These are phyloP conservation scores for Lonicera japonica DNA, from an alignment of 129 eudicot genomes.

Conservation along the genomic window DNA sequence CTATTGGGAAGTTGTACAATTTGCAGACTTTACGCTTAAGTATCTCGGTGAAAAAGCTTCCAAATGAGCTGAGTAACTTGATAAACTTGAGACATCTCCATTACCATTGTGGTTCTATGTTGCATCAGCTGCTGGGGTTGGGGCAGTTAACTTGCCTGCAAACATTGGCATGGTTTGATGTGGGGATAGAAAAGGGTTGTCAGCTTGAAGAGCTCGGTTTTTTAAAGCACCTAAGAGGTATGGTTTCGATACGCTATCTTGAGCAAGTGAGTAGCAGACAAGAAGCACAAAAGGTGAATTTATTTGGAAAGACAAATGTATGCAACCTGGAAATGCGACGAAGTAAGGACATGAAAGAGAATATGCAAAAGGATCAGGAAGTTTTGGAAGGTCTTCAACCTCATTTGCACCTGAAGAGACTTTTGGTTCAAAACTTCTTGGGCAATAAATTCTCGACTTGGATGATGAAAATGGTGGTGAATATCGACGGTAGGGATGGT, in stretches of 20 bases:
- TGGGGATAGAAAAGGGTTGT: slow-evolving; percentile 14
- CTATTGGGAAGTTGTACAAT: slow-evolving; percentile 20
- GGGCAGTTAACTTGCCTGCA: too few relatives aligned
- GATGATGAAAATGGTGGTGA: too few relatives aligned
- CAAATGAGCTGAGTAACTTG: not conserved
- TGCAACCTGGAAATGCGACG: not conserved
- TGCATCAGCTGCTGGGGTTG: too few relatives aligned
- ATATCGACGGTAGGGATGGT: too few relatives aligned
- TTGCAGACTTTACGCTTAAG: slow-evolving; percentile 11
- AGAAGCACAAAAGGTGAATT: slow-evolving; percentile 17
- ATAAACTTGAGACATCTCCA: too few relatives aligned
- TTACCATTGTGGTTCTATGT: too few relatives aligned
- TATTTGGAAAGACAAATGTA: slow-evolving; percentile 9
- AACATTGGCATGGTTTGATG: too few relatives aligned
- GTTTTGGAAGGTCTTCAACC: slow-evolving; percentile 24
- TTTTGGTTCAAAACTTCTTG: too few relatives aligned
- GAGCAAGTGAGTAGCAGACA: too few relatives aligned
- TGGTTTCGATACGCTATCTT: too few relatives aligned
- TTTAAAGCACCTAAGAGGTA: slow-evolving; percentile 22
- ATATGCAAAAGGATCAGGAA: slow-evolving; percentile 5
- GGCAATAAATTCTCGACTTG: too few relatives aligned
- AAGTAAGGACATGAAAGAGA: too few relatives aligned
- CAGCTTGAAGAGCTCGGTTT: slow-evolving; percentile 15
- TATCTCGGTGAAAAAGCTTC: not conserved
- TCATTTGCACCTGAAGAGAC: slow-evolving; percentile 4